Evolutionary conservation across 2,329 filamentous ascomycete species (phyloP).

Genomic region (Scedosporium minutisporum): DNA sequence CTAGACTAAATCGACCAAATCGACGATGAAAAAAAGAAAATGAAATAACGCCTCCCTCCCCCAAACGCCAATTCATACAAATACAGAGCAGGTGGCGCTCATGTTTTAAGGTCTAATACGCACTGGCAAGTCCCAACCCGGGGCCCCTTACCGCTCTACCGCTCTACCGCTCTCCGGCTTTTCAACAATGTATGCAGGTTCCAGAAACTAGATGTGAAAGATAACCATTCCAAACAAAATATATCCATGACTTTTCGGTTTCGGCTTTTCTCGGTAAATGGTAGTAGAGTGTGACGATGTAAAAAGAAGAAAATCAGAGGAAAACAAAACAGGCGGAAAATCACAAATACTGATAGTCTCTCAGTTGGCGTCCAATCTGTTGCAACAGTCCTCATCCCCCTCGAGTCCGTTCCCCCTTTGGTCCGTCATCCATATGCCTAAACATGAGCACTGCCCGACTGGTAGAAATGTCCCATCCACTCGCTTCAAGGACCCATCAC

Average conservation of each 20-base stretch:
- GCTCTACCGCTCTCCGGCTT: too few species aligned
- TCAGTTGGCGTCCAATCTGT: too few species aligned
- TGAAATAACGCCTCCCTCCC: neutral
- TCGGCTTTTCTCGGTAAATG: neutral
- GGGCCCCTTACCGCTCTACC: neutral
- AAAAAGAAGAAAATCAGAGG: constrained; percentile 9
- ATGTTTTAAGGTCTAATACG: neutral
- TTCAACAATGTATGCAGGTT: neutral
- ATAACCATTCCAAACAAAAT: neutral
- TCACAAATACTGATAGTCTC: neutral
- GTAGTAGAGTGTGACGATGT: neutral
- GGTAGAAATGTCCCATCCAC: neutral
- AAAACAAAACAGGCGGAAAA: constrained; percentile 1
- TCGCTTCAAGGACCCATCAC: constrained; percentile 50
- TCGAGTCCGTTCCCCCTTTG: neutral
- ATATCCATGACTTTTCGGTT: neutral
- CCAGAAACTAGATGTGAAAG: constrained; percentile 1
- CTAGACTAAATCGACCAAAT: neutral
- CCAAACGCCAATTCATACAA: neutral
- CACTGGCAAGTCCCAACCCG: neutral
- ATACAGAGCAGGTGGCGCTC: neutral
- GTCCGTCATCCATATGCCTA: neutral
- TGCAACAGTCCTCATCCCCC: too few species aligned
- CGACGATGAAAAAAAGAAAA: neutral
- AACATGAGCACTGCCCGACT: neutral